Conservation (phyloP, 129 eudicot genomes). For the Centaurea solstitialis region DNA sequence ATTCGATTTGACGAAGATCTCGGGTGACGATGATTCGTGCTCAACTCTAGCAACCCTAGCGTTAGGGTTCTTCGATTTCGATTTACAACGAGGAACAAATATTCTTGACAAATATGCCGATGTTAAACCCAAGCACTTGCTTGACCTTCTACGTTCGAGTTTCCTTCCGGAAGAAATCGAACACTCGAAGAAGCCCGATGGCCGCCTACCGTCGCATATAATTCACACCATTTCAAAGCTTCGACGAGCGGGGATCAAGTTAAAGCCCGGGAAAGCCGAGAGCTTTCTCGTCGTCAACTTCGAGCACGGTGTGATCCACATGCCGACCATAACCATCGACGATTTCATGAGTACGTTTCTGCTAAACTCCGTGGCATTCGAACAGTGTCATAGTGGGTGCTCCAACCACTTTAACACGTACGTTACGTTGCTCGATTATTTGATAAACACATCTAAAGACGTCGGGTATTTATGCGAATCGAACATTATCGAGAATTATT, state of each 20-base stretch:
- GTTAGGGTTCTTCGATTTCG: conserved; percentile 49
- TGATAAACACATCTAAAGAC: conserved; percentile 62
- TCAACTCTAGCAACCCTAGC: conserved; percentile 36
- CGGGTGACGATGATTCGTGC: conserved; percentile 24
- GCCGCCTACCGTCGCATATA: conserved; percentile 41
- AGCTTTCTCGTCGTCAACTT: conserved; percentile 63
- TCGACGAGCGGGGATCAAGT: conserved; percentile 65
- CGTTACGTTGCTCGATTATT: conserved; percentile 65
- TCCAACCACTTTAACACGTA: conserved; percentile 74
- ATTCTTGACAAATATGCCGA: conserved; percentile 31
- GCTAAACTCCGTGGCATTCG: conserved; percentile 74
- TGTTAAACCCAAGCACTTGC: conserved; percentile 55
- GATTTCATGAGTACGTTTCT: conserved; percentile 78
- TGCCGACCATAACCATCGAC: conserved; percentile 66
- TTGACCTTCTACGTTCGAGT: conserved; percentile 69
- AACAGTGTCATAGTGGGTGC: conserved; percentile 66
- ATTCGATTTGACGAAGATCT: conserved; percentile 44
- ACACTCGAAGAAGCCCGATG: neutral
- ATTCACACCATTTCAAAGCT: conserved; percentile 76
- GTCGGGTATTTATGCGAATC: conserved; percentile 59
- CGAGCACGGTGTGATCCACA: conserved; percentile 52
- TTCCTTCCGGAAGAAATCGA: conserved; percentile 25
- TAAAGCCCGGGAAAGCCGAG: conserved; percentile 44
- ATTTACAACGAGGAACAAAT: conserved; percentile 35
- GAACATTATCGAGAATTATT: conserved; percentile 70